Conservation (phyloP, 768 basidiomycete species). For the Suillus subluteus region DNA sequence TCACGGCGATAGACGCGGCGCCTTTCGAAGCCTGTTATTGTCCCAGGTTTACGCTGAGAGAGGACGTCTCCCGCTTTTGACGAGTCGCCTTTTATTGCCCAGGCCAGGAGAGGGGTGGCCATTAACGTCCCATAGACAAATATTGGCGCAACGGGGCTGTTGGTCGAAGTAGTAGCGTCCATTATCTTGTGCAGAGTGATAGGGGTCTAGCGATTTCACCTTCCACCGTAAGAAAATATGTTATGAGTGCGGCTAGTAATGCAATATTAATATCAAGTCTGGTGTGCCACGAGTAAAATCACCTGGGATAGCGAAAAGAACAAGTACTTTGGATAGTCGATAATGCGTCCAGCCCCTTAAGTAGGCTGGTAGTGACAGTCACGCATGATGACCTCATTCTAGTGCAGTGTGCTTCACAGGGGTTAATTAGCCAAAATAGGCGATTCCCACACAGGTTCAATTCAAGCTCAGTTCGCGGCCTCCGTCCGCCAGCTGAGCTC, state of each 20-base stretch:
- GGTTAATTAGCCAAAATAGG: neutral
- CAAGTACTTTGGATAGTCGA: neutral
- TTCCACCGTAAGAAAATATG: neutral
- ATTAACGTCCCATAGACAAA: neutral
- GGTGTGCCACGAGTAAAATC: neutral
- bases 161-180: neutral
- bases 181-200: neutral
- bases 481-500: too few relatives aligned
- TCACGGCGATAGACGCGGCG: neutral
- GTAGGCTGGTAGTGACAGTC: neutral
- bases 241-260: neutral
- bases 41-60: slow-evolving; percentile 2
- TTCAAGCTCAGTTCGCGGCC: too few relatives aligned
- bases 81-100: slow-evolving; percentile 3
- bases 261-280: neutral
- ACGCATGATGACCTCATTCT: neutral
- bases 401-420: neutral
- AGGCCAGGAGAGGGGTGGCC: neutral
- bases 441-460: neutral
- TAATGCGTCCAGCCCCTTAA: neutral
- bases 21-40: neutral
- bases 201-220: neutral
- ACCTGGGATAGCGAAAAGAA: neutral
- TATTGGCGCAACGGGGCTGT: neutral
- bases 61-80: neutral